Evolutionary conservation across 169 alveolate species (phyloP), one percentile per base, ranked within the genome.

Genomic region (Plasmodium cynomolgi): DNA sequence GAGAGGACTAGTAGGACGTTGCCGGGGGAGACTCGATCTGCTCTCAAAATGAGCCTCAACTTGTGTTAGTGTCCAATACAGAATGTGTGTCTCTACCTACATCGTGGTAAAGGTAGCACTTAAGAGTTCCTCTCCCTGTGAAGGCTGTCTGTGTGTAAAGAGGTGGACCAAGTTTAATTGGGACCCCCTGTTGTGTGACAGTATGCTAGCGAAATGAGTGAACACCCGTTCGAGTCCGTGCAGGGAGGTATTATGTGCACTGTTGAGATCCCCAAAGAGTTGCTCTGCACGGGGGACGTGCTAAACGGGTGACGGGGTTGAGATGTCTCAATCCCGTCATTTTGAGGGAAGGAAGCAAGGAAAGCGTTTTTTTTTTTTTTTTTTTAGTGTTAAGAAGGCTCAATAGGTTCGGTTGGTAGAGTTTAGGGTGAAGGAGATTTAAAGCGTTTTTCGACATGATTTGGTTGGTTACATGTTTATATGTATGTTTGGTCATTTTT

Each of bases 321-420:
- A 8, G 1, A 20, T 6, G 1, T 20, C 34, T 5, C 15, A 29
- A 6, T 8, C 15, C 75, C 15, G 34, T 9, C 9, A 62, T 3
- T 6, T 26, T 13, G 33, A 62, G 33, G 75, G 75, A 17, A 62
- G 11, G 75, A n/a, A 62, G 37, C 26, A n/a, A n/a, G 15, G 33
- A 20, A 8, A n/a, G 33, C 0, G 26, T 58, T 0, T 79, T 79
- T 79, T 37, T 34, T 73, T 73, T 73, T 73, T 79, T 29, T 79
- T 79, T 79, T 79, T 79, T 79, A 34, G 84, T 79, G 29, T 31
- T 34, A 39, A 39, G 34, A 17, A 79, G 37, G 84, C 6, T 79
- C 23, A 23, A 75, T 5, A 31, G 56, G 56, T 44, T 44, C 56
- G 56, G 56, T 44, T 44, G n/a, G n/a, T 44, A 44, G 56, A 11